phyloP scores from a whole-genome alignment of 441 rosid species.

The Monsonia emarginata region DNA sequence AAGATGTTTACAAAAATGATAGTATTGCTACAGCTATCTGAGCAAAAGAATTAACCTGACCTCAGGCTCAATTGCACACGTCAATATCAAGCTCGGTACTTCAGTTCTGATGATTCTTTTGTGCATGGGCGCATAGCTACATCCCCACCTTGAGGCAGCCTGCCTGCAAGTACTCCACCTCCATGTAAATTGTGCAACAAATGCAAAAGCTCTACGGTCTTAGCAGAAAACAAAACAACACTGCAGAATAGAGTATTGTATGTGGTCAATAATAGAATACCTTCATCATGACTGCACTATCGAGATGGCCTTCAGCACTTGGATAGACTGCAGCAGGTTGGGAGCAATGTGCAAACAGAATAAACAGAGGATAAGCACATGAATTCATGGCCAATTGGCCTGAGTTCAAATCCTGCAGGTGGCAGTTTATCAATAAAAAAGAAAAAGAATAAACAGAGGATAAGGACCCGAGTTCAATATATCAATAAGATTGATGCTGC shows the following conservation, averaged over 20 bases:
- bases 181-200: not conserved
- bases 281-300: constrained; percentile 7
- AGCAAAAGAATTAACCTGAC: not conserved
- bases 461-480: constrained; percentile 8
- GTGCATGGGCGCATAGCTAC: not conserved
- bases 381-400: too few species aligned
- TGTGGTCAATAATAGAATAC: constrained; percentile 23
- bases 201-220: constrained; percentile 10
- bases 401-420: too few species aligned
- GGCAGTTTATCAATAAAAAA: too few species aligned
- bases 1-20: too few species aligned
- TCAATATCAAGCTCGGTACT: not conserved
- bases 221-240: constrained; percentile 5
- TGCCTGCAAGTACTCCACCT: not conserved
- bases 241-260: constrained; percentile 6
- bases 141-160: not conserved
- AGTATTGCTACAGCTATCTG: not conserved
- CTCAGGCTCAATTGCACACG: not conserved
- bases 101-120: not conserved
- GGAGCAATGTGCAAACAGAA: not conserved
- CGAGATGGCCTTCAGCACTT: constrained; percentile 11
- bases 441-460: too few species aligned
- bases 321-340: constrained; percentile 7
- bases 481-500: constrained; percentile 13
- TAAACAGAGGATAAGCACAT: not conserved